Percentiles rank a stretch among this genome's conserved stretches.
phyloP scores from a whole-genome alignment of 257 asterid species.

The Gardenia jasminoides region DNA sequence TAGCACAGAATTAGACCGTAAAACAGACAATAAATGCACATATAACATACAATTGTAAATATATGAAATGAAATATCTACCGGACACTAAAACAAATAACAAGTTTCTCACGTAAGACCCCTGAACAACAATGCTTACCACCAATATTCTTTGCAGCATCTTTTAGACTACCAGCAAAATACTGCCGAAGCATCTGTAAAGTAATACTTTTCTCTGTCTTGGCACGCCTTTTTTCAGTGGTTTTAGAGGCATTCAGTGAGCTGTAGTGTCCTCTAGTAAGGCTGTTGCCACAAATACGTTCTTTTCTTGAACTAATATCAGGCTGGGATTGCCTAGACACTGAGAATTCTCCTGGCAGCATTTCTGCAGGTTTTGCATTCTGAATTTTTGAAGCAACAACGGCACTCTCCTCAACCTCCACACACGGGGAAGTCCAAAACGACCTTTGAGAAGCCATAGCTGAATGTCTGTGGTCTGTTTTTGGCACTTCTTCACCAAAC shows the following conservation, averaged over 20 bases:
- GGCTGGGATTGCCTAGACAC: constrained; percentile 29
- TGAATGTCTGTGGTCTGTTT: constrained; percentile 20
- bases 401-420: constrained; percentile 28
- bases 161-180: constrained; percentile 90
- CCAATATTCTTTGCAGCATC: constrained; percentile 94
- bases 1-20: neutral
- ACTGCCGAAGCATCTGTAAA: constrained; percentile 76
- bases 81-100: neutral
- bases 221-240: constrained; percentile 56
- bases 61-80: neutral
- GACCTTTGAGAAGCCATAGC: constrained; percentile 20
- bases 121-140: constrained; percentile 48
- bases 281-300: constrained; percentile 29
- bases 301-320: constrained; percentile 37
- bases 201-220: constrained; percentile 76
- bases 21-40: neutral
- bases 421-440: constrained; percentile 18
- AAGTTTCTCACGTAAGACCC: neutral
- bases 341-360: constrained; percentile 20
- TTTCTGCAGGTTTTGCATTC: constrained; percentile 27
- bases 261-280: constrained; percentile 42
- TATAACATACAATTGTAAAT: neutral
- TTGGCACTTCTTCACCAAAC: constrained; percentile 20
- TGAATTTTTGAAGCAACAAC: constrained; percentile 30
- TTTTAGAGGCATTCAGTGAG: constrained; percentile 31